Conservation (phyloP, 2,329 filamentous ascomycete species). For the Furcasterigmium furcatum region DNA sequence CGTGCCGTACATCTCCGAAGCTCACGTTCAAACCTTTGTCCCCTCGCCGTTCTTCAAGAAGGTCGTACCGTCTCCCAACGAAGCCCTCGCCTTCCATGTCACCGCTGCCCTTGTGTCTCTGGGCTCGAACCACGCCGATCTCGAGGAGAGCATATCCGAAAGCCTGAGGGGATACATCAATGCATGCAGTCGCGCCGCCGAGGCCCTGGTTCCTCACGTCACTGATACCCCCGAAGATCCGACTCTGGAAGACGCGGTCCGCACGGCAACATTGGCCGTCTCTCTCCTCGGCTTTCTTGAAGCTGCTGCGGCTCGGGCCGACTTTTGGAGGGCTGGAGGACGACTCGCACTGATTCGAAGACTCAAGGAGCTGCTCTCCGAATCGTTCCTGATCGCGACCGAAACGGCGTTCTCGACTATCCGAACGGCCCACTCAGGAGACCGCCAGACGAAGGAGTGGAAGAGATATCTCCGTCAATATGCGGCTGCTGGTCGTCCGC, state of each 20-base stretch:
- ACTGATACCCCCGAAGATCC: conserved; percentile 54
- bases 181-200: conserved; percentile 63
- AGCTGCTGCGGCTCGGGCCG: conserved; percentile 71
- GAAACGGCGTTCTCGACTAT: conserved; percentile 90
- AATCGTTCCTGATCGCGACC: conserved; percentile 79
- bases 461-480: conserved; percentile 83
- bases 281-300: conserved; percentile 89
- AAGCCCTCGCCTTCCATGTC: conserved; percentile 75
- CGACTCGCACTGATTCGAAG: conserved; percentile 70
- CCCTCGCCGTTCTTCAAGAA: conserved; percentile 79
- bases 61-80: conserved; percentile 85
- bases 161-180: conserved; percentile 71
- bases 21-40: conserved; percentile 73
- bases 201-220: conserved; percentile 49
- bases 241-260: conserved; percentile 63
- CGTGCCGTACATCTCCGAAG: conserved; percentile 80
- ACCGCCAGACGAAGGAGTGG: conserved; percentile 75
- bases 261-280: conserved; percentile 72
- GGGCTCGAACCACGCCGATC: conserved; percentile 66
- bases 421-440: conserved; percentile 69
- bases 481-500: conserved; percentile 70
- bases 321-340: conserved; percentile 77
- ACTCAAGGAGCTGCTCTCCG: conserved; percentile 72
- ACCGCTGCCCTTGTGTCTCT: conserved; percentile 79
- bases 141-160: conserved; percentile 64